phyloP scores from a whole-genome alignment of 495 filamentous ascomycete species.

The Hypoxylon cercidicola region DNA sequence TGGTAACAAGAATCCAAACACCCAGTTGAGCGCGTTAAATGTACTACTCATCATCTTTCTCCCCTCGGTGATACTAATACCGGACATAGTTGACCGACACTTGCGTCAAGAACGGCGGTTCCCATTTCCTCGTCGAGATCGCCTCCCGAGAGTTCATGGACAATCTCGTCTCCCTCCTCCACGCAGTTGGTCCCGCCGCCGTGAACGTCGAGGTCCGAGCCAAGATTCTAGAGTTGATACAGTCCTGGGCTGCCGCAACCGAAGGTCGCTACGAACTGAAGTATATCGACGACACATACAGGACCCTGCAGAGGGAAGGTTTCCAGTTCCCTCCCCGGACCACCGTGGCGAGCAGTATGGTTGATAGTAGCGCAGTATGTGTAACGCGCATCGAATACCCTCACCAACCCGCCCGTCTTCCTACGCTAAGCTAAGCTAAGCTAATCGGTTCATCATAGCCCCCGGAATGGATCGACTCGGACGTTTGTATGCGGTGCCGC shows the following conservation, averaged over 20 bases:
- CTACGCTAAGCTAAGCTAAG: neutral
- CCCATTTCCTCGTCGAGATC: constrained; percentile 95
- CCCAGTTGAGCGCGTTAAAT: constrained; percentile 91
- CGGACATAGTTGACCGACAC: constrained; percentile 82
- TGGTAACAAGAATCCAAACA: constrained; percentile 95
- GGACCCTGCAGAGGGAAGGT: constrained; percentile 80
- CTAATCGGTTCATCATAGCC: constrained; percentile 66
- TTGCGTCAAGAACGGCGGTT: constrained; percentile 97
- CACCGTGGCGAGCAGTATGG: constrained; percentile 91
- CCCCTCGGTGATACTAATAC: constrained; percentile 49
- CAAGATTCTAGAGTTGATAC: constrained; percentile 92
- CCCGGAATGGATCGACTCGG: constrained; percentile 96
- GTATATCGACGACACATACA: constrained; percentile 90
- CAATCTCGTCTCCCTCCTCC: constrained; percentile 89
- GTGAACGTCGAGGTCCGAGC: constrained; percentile 85
- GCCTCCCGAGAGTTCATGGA: constrained; percentile 99
- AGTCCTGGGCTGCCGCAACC: constrained; percentile 90
- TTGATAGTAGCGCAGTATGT: constrained; percentile 94
- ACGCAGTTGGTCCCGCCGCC: constrained; percentile 76
- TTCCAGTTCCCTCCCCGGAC: constrained; percentile 89
- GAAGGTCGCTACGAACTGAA: constrained; percentile 84
- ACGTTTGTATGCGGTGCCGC: constrained; percentile 98
- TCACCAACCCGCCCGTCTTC: constrained; percentile 5
- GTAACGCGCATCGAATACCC: constrained; percentile 2
- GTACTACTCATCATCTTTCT: constrained; percentile 57